Evolutionary conservation across 305 asterid genomes (phyloP).

Genomic region (Lippia alba): DNA sequence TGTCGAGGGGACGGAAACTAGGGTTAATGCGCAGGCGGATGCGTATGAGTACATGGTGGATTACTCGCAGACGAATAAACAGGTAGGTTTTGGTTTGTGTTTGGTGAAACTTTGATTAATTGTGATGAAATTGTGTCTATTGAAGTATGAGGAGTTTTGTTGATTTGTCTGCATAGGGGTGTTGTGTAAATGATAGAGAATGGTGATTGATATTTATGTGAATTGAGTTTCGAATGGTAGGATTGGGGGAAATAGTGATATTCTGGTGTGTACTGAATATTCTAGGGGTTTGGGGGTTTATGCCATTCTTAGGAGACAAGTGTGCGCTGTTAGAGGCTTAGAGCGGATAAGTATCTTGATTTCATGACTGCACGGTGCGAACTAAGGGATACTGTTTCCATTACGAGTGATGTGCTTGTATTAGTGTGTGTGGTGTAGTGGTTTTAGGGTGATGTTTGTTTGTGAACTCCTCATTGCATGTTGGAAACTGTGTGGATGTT

Average conservation of each 20-base stretch:
- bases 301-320: not conserved
- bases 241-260: not conserved
- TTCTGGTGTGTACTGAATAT: not conserved
- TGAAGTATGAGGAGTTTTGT: not conserved
- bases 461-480: not conserved
- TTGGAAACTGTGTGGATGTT: not conserved
- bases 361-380: not conserved
- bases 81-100: conserved; percentile 45
- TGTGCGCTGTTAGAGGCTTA: not conserved
- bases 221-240: not conserved
- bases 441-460: not conserved
- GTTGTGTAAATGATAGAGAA: not conserved
- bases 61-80: conserved; percentile 82
- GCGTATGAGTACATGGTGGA: conserved; percentile 99
- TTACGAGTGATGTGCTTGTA: not conserved
- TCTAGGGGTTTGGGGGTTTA: not conserved
- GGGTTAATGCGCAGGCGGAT: conserved; percentile 99
- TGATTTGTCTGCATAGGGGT: not conserved
- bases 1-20: conserved; percentile 97
- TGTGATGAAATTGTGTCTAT: not conserved
- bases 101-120: not conserved
- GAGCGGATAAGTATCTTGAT: not conserved
- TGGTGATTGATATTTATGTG: not conserved
- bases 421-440: not conserved
- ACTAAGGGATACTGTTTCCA: not conserved